These are phyloP conservation scores for Aspergillus panamensis DNA, from an alignment of 495 filamentous ascomycete species.

Conservation along the genomic window DNA sequence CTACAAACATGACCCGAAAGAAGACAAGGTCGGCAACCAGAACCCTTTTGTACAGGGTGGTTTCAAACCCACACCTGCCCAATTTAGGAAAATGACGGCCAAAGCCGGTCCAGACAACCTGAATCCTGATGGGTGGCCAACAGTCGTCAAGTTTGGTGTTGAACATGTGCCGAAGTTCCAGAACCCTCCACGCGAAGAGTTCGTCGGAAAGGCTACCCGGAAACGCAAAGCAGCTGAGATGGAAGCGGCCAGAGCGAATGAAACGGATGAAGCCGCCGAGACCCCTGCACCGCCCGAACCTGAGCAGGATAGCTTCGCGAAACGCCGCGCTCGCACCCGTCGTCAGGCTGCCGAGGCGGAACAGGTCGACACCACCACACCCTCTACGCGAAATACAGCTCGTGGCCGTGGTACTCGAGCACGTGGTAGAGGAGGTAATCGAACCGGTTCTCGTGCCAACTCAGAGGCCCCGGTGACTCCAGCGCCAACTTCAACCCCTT, in stretches of 20 bases:
- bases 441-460: constrained; percentile 23
- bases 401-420: constrained; percentile 47
- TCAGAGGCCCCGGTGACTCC: constrained; percentile 24
- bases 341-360: constrained; percentile 27
- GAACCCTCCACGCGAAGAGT: constrained; percentile 50
- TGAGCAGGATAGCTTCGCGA: constrained; percentile 30
- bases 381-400: constrained; percentile 31
- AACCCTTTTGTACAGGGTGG: constrained; percentile 44
- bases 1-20: constrained; percentile 37
- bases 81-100: constrained; percentile 37
- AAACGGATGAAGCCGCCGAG: constrained; percentile 31
- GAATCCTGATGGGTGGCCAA: constrained; percentile 42
- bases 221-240: constrained; percentile 46
- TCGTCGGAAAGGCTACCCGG: constrained; percentile 49
- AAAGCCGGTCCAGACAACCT: constrained; percentile 32
- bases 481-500: constrained; percentile 5
- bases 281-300: constrained; percentile 30
- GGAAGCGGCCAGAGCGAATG: constrained; percentile 31
- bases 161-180: constrained; percentile 38
- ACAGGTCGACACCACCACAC: constrained; percentile 13
- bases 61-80: constrained; percentile 43
- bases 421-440: constrained; percentile 50
- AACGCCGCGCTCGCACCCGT: constrained; percentile 38
- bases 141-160: constrained; percentile 31
- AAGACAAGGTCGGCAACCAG: constrained; percentile 30